Percentiles rank a stretch among this genome's conserved stretches.
Conservation (phyloP, 331 rosid genomes). For the Dryas integrifolia region DNA sequence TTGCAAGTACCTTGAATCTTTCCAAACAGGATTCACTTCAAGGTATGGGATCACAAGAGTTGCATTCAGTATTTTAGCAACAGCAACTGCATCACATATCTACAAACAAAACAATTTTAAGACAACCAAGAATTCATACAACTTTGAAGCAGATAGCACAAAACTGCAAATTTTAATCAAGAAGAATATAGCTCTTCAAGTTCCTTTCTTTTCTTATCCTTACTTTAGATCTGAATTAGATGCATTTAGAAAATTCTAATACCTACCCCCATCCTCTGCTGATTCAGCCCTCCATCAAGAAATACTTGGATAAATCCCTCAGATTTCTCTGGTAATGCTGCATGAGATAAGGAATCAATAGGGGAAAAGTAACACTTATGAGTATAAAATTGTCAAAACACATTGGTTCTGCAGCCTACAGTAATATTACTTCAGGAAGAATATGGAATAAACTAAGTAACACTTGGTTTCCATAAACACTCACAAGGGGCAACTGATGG, state of each 20-base stretch:
- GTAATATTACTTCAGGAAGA: not conserved
- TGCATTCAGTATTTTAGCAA: conserved; percentile 86
- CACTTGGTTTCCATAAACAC: conserved; percentile 18
- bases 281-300: conserved; percentile 95
- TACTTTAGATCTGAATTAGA: not conserved
- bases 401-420: not conserved
- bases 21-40: conserved; percentile 90
- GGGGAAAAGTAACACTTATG: conserved; percentile 20
- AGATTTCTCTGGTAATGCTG: conserved; percentile 73
- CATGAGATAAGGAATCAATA: conserved; percentile 26
- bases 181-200: not conserved
- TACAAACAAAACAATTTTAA: conserved; percentile 21
- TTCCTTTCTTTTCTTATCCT: not conserved
- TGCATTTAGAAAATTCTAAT: conserved; percentile 10
- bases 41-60: conserved; percentile 88
- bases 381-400: not conserved
- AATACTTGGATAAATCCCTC: conserved; percentile 79
- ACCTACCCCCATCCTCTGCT: conserved; percentile 97
- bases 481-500: conserved; percentile 51
- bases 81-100: conserved; percentile 95
- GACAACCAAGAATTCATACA: conserved; percentile 9
- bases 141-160: conserved; percentile 10
- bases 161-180: not conserved
- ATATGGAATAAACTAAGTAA: not conserved
- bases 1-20: conserved; percentile 64